Evolutionary conservation across 2,329 filamentous ascomycete species (phyloP), one percentile per base, ranked within the genome.

Genomic region (Phaeosphaeriaceae sp.): DNA sequence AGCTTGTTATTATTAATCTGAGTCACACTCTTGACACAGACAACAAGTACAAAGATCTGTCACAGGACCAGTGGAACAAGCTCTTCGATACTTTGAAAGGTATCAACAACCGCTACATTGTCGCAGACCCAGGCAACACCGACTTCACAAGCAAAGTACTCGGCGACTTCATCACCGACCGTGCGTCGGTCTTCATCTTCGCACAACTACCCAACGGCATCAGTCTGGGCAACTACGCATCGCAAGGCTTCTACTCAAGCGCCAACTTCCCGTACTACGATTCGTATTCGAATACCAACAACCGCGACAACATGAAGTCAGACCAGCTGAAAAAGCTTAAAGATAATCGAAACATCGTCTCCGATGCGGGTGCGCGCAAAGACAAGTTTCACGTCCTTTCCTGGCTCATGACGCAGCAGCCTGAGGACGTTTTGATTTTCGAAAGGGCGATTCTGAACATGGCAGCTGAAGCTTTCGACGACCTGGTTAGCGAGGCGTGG

Each of bases 1-100:
- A 84, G 59, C 71, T 84, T 51, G 71, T 84, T 51, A 79, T 84
- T 56, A 74, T 84, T 52, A 76, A 80, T 33, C 68, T 84, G n/a
- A 77, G 77, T 17, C 82, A 83, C 46, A 80, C 78, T 3, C 67
- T 81, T 15, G 77, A 82, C 60, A 78, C 79, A 4, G 75, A 79
- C 45, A 67, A 77, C 48, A 62, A 73, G 25, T 79, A 77, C 59
- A 70, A 66, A 33, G 66, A 77, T 54, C 79, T 83, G 54, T 70
- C 67, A 7, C 63, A 77, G 19, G 65, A 67, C 21, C 77, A 83
- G 25, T 79, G 78, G 70, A 74, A 79, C 63, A 66, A 73, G n/a
- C 78, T 83, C 40, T 81, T 83, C 53, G 67, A 74, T 53, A 76
- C 78, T 56, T 72, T 84, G 2, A 76, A 69, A 42, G 68, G 66